Percentiles rank a stretch among this genome's conserved stretches.
These are phyloP conservation scores for Podaxis sp. DNA, from an alignment of 768 basidiomycete genomes.

Conservation along the genomic window DNA sequence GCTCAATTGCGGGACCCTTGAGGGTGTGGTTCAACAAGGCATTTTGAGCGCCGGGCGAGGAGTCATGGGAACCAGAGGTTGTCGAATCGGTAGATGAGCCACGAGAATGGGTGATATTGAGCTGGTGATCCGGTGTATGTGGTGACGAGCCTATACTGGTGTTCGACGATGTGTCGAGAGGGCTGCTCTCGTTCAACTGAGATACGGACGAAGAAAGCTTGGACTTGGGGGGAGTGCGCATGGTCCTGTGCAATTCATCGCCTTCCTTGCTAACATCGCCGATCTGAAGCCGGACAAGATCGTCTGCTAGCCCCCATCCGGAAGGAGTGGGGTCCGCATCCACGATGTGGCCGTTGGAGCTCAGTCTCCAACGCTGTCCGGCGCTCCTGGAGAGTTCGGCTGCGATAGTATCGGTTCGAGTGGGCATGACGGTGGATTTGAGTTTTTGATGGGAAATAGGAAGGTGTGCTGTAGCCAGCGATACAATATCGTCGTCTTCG, in stretches of 20 bases:
- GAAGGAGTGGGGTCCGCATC: conserved; percentile 50
- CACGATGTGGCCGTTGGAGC: conserved; percentile 60
- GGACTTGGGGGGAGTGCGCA: conserved; percentile 69
- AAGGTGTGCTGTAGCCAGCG: conserved; percentile 30
- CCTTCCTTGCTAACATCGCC: conserved; percentile 48
- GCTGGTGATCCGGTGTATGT: conserved; percentile 63
- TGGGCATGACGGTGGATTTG: conserved; percentile 37
- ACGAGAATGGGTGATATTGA: conserved; percentile 70
- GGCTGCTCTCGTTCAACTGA: conserved; percentile 64
- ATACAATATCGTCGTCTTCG: conserved; percentile 26
- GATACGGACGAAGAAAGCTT: conserved; percentile 53
- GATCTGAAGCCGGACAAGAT: conserved; percentile 71
- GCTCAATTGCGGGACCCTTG: conserved; percentile 59
- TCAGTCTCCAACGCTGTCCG: conserved; percentile 63
- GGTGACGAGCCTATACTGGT: conserved; percentile 75
- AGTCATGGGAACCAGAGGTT: conserved; percentile 57
- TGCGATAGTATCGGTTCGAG: conserved; percentile 39
- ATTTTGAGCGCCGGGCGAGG: conserved; percentile 44
- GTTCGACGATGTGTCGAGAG: conserved; percentile 70
- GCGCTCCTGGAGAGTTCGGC: conserved; percentile 39
- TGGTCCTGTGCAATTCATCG: conserved; percentile 50
- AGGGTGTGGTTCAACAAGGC: conserved; percentile 42
- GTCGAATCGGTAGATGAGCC: conserved; percentile 82
- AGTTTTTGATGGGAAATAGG: conserved; percentile 20
- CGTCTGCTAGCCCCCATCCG: conserved; percentile 73